A percentile compares a stretch with the other conserved stretches of the same genome.
phyloP scores from a whole-genome alignment of 345 rosid genomes.

The Ceriops zippeliana region DNA sequence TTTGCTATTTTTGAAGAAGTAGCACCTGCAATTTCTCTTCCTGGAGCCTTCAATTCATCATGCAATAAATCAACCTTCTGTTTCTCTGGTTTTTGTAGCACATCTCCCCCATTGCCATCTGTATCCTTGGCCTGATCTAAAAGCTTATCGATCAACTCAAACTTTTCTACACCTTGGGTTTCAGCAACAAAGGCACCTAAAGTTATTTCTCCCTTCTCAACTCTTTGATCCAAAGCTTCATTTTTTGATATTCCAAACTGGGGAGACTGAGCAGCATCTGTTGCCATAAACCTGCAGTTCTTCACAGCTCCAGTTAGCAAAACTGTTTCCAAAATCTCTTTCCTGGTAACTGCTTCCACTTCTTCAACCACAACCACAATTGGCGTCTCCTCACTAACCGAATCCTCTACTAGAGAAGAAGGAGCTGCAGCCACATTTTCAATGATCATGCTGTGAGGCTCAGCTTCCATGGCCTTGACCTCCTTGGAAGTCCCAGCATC shows the following conservation, averaged over 20 bases:
- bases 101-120: slow-evolving; percentile 15
- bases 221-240: slow-evolving; percentile 15
- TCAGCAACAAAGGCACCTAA: slow-evolving; percentile 4
- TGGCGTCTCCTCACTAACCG: slow-evolving; percentile 16
- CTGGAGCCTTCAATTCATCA: slow-evolving; percentile 11
- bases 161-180: slow-evolving; percentile 5
- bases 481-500: slow-evolving; percentile 4
- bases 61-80: slow-evolving; percentile 4
- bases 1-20: slow-evolving; percentile 13
- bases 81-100: slow-evolving; percentile 10
- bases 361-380: slow-evolving; percentile 12
- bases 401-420: neutral
- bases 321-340: slow-evolving; percentile 13
- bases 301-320: slow-evolving; percentile 3
- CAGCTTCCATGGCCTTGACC: neutral
- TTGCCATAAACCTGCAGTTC: neutral
- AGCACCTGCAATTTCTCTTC: neutral
- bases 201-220: slow-evolving; percentile 15
- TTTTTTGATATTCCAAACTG: neutral
- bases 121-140: slow-evolving; percentile 8
- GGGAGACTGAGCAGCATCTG: slow-evolving; percentile 4
- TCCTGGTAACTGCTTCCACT: neutral
- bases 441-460: slow-evolving; percentile 6
- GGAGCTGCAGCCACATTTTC: neutral
- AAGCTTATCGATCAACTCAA: slow-evolving; percentile 8